Base-by-base conservation (phyloP, 2,329 filamentous ascomycete species). In the Leptodontidium sp. region DNA sequence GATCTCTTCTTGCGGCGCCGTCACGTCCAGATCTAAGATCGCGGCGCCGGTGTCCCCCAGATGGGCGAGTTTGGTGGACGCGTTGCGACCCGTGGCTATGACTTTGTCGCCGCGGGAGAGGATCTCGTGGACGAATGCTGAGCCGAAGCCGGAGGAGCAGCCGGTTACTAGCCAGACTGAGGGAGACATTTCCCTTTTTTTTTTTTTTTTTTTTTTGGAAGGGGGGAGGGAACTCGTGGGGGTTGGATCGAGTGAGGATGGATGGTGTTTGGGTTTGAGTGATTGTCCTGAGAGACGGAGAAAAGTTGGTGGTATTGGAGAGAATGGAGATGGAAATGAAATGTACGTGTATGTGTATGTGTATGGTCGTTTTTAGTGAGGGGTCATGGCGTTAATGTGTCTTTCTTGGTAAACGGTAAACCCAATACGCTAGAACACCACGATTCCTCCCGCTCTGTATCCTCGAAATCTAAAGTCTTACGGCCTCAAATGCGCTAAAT, bases 11-110 rank as follows among this genome's bases (percentile, higher is more conserved):
- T 82, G 78, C 0, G 80, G 68, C 1, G 78, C 75, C 0, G 83
- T 85, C 9, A 86, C 81, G 68, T 88, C 86, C 9, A 87, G 81
- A 0, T 80, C 76, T 2, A 84, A 70, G 17, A 67, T 65, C 21
- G 57, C 26, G 1, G 84, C 84, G 4, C 85, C 84, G 0, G 77
- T 76, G 1, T 78, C 75, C 21, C 80, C 78, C 3, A 87, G 81
- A 78, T 75, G 24, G 1, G 14, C 15, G 15, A 72, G 62, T 21
- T 50, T 32, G 9, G 40, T 77, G 2, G 78, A 70, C 1, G 78
- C 75, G 29, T 78, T 80, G 32, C 84, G 83, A 8, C 82, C 80
- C 11, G 82, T 81, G n/a, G 83, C 84, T 61, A 87, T 81, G 66
- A 86, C 84, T 50, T 76, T 79, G 72, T 86, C 81, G 17, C 84